Percentiles rank a stretch among this genome's conserved stretches.
Evolutionary conservation across 2,329 filamentous ascomycete genomes (phyloP).

Genomic region (Aureobasidium sp.): DNA sequence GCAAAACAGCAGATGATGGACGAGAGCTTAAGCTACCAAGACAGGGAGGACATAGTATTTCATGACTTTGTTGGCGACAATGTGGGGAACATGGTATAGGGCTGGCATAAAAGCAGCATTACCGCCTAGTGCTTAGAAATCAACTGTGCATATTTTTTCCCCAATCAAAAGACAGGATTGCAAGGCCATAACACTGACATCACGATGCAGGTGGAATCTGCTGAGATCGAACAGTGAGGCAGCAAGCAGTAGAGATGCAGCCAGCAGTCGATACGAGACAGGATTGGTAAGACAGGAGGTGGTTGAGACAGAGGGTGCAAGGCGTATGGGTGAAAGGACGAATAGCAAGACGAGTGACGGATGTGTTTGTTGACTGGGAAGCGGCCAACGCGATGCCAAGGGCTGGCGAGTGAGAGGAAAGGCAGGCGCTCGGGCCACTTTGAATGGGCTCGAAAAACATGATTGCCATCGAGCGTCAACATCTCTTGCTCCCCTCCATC

Average conservation of each 20-base stretch:
- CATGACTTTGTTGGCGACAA: background rate
- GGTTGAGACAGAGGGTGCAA: background rate
- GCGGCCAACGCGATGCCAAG: slow-evolving; percentile 8
- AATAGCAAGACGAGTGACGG: background rate
- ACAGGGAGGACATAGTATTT: background rate
- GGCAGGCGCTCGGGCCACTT: background rate
- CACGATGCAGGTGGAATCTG: background rate
- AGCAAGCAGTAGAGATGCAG: background rate
- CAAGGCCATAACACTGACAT: background rate
- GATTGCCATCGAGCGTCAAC: slow-evolving; percentile 1
- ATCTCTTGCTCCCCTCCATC: background rate
- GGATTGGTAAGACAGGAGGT: background rate
- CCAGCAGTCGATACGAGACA: background rate
- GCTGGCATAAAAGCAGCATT: slow-evolving; percentile 9
- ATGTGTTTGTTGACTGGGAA: background rate
- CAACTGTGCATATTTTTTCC: background rate
- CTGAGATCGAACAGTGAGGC: background rate
- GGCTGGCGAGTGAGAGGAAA: background rate
- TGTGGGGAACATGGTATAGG: background rate
- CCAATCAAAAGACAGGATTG: background rate
- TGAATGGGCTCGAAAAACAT: background rate
- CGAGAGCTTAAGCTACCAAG: background rate
- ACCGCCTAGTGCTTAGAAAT: slow-evolving; percentile 13
- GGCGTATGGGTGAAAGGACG: background rate
- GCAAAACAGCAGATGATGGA: background rate